phyloP scores from a whole-genome alignment of 306 rosid species.

The Sophora flavescens region DNA sequence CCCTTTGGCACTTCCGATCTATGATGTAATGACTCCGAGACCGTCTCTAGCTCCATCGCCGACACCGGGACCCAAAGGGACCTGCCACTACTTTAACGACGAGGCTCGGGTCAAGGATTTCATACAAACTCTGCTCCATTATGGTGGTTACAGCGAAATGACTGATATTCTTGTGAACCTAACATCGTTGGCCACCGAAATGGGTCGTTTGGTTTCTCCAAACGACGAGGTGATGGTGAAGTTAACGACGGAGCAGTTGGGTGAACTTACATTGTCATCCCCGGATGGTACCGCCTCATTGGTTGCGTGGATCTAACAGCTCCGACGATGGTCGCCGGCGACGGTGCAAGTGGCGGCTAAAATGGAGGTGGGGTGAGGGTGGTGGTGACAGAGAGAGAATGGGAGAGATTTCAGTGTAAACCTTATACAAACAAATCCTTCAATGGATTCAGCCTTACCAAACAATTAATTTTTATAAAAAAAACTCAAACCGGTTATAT shows the following conservation, averaged over 20 bases:
- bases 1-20: conserved; percentile 61
- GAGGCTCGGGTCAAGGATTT: conserved; percentile 73
- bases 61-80: conserved; percentile 79
- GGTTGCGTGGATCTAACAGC: no score
- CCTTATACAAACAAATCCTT: no score
- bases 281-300: no score
- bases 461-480: no score
- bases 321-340: no score
- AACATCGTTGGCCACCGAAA: conserved; percentile 76
- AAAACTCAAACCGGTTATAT: no score
- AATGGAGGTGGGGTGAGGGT: conserved; percentile 49
- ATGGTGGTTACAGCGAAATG: conserved; percentile 87
- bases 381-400: no score
- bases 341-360: conserved; percentile 76
- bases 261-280: no score
- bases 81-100: conserved; percentile 80
- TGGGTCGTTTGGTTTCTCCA: conserved; percentile 80
- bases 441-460: no score
- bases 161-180: conserved; percentile 83
- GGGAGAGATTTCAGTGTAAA: no score
- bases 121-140: conserved; percentile 71
- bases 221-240: conserved; percentile 89
- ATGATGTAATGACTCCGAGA: conserved; percentile 72
- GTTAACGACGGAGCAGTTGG: conserved; percentile 78
- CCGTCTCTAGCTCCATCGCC: conserved; percentile 80